Base-by-base conservation (phyloP, 352 stramenopile species). In the Globisporangium nunn region DNA sequence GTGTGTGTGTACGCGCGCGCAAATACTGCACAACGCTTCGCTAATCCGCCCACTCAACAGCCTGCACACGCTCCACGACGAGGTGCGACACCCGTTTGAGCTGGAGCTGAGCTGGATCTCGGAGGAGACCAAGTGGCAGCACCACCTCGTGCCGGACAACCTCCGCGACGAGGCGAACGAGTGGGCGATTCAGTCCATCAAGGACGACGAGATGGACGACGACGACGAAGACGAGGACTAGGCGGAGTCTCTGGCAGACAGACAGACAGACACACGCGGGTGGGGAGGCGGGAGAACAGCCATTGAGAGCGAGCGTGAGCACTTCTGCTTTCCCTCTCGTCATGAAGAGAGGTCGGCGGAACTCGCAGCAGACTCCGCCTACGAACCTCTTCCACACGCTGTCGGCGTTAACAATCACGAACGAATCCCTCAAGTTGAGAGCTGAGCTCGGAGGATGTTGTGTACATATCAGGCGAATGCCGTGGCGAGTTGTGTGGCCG, bases 51-150 rank as follows among this genome's bases (percentile, higher is more conserved):
- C 23, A 23, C 23, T 30, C 28, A 39, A 15, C 41, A 97, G 89
- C 66, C 76, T 99, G 65, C 88, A 98, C 72, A 89, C 88, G 48
- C 75, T 99, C 17, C 95, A 98, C 70, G 93, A 99, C 67, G 93
- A 98, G 66, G 79, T 95, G 53, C 98, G 98, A 78, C 96, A 99
- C 74, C 96, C 96, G 39, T 98, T 99, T 67, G 93, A 99, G 75
- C 70, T 99, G 39, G 97, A 99, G 74, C 82, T 99, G 77, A 97
- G 87, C 70, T 99, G 97, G 96, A 87, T 99, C 63, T 97, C 81
- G 64, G 84, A 98, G 72, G 93, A 96, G 59, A 98, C 75, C 59
- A 91, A 93, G 46, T 98, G 88, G 87, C 91, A 98, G 75, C 95
- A 98, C 82, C 71, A 87, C 60, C 75, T 96, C 59, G 93, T 99